These are phyloP conservation scores for Aschersonia sp. DNA, from an alignment of 2,329 filamentous ascomycete genomes.

Conservation along the genomic window DNA sequence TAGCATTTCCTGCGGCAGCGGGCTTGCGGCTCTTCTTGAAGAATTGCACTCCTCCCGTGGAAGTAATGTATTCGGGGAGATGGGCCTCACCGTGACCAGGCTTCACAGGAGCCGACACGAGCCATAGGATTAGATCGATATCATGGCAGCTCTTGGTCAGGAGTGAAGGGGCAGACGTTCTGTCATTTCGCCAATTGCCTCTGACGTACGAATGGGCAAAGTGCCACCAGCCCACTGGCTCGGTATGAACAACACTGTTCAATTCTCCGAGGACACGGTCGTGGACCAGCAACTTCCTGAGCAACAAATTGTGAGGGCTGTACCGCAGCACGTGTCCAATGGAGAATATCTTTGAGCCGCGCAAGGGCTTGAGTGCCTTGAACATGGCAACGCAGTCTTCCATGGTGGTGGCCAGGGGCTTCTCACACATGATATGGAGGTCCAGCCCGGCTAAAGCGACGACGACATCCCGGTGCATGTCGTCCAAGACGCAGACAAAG, in stretches of 20 bases:
- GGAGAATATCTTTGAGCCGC: conserved; percentile 49
- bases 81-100: conserved; percentile 40
- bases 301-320: conserved; percentile 77
- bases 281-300: conserved; percentile 63
- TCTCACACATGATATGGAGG: conserved; percentile 88
- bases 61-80: conserved; percentile 61
- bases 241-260: conserved; percentile 76
- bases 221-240: conserved; percentile 94
- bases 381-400: conserved; percentile 67
- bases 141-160: conserved; percentile 96
- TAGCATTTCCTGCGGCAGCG: conserved; percentile 54
- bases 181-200: conserved; percentile 84
- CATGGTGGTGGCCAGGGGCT: conserved; percentile 72
- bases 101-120: conserved; percentile 58
- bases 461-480: conserved; percentile 74
- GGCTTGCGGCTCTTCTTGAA: conserved; percentile 71
- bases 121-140: conserved; percentile 83
- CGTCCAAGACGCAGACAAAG: conserved; percentile 62
- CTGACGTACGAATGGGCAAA: conserved; percentile 83
- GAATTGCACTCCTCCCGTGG: conserved; percentile 61
- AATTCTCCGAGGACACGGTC: conserved; percentile 71
- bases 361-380: conserved; percentile 30
- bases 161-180: conserved; percentile 62
- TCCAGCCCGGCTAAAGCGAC: conserved; percentile 53
- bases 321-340: conserved; percentile 92